phyloP scores from a whole-genome alignment of 176 grass and related monocot species.

The Coix lacrymajobi region DNA sequence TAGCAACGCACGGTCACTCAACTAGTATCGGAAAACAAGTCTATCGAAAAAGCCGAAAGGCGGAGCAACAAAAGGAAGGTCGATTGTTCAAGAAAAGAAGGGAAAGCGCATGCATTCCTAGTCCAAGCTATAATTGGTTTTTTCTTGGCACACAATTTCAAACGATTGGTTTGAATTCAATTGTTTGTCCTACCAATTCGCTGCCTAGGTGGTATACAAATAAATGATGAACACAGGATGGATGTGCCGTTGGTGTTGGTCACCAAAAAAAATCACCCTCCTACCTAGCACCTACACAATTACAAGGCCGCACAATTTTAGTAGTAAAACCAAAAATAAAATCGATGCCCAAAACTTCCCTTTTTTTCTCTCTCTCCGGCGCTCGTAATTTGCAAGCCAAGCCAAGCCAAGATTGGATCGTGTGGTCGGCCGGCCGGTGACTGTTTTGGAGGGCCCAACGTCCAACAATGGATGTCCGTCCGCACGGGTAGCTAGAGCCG shows the following conservation, averaged over 20 bases:
- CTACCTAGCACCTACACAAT: not conserved
- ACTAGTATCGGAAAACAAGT: no score
- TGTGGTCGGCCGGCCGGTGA: no score
- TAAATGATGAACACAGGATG: not conserved
- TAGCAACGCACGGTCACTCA: no score
- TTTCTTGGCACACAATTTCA: not conserved
- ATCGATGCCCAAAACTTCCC: not conserved
- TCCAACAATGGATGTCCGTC: not conserved
- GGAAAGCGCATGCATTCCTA: not conserved
- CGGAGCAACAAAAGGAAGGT: not conserved
- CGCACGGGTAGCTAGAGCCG: not conserved
- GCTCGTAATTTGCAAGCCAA: not conserved
- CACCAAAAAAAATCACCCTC: not conserved
- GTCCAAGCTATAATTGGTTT: not conserved
- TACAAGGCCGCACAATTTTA: not conserved
- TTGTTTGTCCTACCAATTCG: no score
- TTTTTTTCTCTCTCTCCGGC: no score
- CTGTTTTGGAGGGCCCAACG: no score
- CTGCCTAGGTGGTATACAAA: not conserved
- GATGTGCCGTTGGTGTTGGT: not conserved
- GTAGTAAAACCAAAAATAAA: not conserved
- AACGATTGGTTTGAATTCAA: no score
- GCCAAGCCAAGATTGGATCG: no score
- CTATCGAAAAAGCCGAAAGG: not conserved
- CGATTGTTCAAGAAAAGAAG: conserved; percentile 16